These are phyloP conservation scores for Halophytophthora batemanensis DNA, from an alignment of 352 stramenopile species.

Conservation along the genomic window DNA sequence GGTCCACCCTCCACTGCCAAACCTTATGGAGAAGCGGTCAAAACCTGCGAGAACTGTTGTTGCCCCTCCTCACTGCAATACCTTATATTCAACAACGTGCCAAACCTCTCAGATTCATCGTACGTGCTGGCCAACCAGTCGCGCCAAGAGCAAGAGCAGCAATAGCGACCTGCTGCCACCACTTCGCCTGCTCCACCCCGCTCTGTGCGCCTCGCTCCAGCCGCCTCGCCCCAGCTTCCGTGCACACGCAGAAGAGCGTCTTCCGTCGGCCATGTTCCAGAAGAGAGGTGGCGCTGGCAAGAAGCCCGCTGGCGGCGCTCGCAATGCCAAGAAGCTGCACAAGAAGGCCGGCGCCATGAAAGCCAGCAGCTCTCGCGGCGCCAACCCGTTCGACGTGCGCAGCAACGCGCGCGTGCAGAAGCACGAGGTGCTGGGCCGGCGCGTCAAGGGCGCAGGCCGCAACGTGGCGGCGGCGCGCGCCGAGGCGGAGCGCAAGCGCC, in stretches of 20 bases:
- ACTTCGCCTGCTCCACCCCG: background rate
- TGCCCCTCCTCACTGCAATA: too few species aligned
- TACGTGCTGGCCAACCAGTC: too few species aligned
- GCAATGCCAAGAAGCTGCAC: slow-evolving; percentile 15
- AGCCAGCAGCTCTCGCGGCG: slow-evolving; percentile 25
- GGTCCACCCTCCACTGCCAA: too few species aligned
- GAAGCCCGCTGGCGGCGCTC: slow-evolving; percentile 16
- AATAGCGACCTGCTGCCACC: too few species aligned
- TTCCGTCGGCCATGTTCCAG: slow-evolving; percentile 27
- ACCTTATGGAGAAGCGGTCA: too few species aligned
- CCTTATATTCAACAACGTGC: too few species aligned
- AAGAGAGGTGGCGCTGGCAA: slow-evolving; percentile 48
- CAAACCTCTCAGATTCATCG: too few species aligned
- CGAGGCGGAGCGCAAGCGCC: slow-evolving; percentile 79
- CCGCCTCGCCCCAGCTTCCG: background rate
- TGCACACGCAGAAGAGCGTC: background rate
- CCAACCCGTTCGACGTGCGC: slow-evolving; percentile 91
- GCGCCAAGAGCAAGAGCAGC: too few species aligned
- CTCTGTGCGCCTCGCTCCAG: background rate
- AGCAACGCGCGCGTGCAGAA: slow-evolving; percentile 81
- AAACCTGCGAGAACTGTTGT: too few species aligned
- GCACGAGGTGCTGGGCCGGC: slow-evolving; percentile 88
- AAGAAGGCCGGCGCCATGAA: slow-evolving; percentile 17
- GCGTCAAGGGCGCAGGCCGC: slow-evolving; percentile 84
- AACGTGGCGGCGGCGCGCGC: slow-evolving; percentile 85